A percentile compares a stretch with the other conserved stretches of the same genome.
phyloP scores from a whole-genome alignment of 805 yeast species.

The Candida xiaguanensis region DNA sequence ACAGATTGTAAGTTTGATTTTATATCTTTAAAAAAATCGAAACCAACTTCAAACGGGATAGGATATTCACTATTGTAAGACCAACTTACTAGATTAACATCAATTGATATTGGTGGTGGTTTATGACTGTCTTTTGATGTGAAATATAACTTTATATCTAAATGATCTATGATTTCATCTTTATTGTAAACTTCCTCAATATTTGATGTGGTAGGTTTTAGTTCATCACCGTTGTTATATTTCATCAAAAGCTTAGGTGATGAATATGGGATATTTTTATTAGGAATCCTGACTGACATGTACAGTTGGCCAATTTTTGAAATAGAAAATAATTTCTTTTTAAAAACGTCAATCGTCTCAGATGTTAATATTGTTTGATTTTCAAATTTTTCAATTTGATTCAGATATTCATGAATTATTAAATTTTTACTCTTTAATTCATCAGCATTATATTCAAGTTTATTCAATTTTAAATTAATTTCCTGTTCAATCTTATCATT shows the following conservation, averaged over 20 bases:
- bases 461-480: slow-evolving; percentile 28
- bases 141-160: slow-evolving; percentile 28
- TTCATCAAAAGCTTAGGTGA: slow-evolving; percentile 36
- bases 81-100: slow-evolving; percentile 38
- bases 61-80: slow-evolving; percentile 39
- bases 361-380: slow-evolving; percentile 26
- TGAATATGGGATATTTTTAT: slow-evolving; percentile 29
- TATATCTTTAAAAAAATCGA: slow-evolving; percentile 38
- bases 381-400: background rate
- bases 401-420: slow-evolving; percentile 8
- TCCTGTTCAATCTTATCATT: slow-evolving; percentile 33
- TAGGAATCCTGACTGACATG: slow-evolving; percentile 31
- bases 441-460: slow-evolving; percentile 21
- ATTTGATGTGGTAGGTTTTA: slow-evolving; percentile 18
- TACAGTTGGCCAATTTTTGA: slow-evolving; percentile 32
- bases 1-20: slow-evolving; percentile 30
- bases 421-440: slow-evolving; percentile 34
- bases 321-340: slow-evolving; percentile 33
- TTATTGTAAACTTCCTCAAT: slow-evolving; percentile 32
- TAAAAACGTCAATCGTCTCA: slow-evolving; percentile 20
- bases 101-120: slow-evolving; percentile 37
- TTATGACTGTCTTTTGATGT: slow-evolving; percentile 17
- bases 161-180: slow-evolving; percentile 17
- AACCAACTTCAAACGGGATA: slow-evolving; percentile 34
- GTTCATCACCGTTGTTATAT: slow-evolving; percentile 27